phyloP scores from a whole-genome alignment of 2,329 filamentous ascomycete species.

The Rhinocladiella similis region DNA sequence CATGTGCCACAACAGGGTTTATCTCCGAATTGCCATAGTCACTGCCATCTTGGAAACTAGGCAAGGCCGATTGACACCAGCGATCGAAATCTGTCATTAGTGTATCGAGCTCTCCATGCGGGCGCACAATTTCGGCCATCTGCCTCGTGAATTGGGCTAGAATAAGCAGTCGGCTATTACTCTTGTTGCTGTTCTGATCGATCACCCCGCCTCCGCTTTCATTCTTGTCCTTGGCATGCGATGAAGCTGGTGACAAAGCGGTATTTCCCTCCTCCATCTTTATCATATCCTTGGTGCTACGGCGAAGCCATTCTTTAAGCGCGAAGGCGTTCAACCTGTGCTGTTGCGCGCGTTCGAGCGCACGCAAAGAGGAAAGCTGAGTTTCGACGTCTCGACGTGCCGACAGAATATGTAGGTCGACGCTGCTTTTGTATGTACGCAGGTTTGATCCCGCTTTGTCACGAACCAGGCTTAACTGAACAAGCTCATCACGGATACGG shows the following conservation, averaged over 20 bases:
- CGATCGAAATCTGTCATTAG: slow-evolving; percentile 13
- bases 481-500: slow-evolving; percentile 43
- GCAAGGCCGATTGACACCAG: slow-evolving; percentile 10
- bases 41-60: neutral
- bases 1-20: neutral
- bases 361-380: slow-evolving; percentile 33
- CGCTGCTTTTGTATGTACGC: slow-evolving; percentile 15
- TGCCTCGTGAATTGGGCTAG: slow-evolving; percentile 13
- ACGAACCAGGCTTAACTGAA: slow-evolving; percentile 45
- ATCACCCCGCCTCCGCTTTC: neutral
- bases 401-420: slow-evolving; percentile 6
- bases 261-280: neutral
- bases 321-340: slow-evolving; percentile 37
- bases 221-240: neutral
- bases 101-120: slow-evolving; percentile 9
- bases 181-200: neutral
- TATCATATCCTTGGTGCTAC: neutral
- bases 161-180: slow-evolving; percentile 8
- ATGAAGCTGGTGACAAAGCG: neutral
- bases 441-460: slow-evolving; percentile 18
- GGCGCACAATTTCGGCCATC: slow-evolving; percentile 4
- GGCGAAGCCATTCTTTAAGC: slow-evolving; percentile 8
- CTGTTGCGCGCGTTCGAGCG: slow-evolving; percentile 36
- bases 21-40: too few species aligned
- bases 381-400: slow-evolving; percentile 28